These are phyloP conservation scores for Ilex asprella DNA, from an alignment of 257 asterid species.

Conservation along the genomic window DNA sequence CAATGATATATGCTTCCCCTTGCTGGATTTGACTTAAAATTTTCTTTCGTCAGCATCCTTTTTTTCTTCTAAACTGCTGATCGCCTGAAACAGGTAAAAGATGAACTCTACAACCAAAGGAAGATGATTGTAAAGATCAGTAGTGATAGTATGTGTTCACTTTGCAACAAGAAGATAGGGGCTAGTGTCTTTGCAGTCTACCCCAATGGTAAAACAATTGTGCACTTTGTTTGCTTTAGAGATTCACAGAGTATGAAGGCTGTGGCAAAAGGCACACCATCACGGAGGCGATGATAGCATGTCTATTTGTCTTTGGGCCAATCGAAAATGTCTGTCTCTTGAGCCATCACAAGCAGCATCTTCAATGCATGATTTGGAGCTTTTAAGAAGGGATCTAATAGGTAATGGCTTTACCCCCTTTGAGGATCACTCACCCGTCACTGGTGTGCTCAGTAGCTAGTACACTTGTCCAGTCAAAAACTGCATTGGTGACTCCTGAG, in stretches of 20 bases:
- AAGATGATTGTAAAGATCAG: slow-evolving; percentile 66
- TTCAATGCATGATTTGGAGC: too few relatives aligned
- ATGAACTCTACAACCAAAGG: slow-evolving; percentile 67
- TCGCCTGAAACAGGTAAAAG: slow-evolving; percentile 55
- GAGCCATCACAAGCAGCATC: too few relatives aligned
- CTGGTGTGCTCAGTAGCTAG: too few relatives aligned
- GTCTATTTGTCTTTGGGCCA: not conserved
- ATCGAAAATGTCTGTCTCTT: too few relatives aligned
- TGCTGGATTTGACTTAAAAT: not conserved
- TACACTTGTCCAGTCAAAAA: too few relatives aligned
- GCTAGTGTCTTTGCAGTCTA: slow-evolving; percentile 90
- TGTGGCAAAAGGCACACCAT: slow-evolving; percentile 44
- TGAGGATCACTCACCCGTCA: too few relatives aligned
- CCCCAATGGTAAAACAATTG: slow-evolving; percentile 84
- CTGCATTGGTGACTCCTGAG: too few relatives aligned
- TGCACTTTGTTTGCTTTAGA: slow-evolving; percentile 84
- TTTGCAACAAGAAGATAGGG: slow-evolving; percentile 91
- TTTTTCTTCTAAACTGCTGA: not conserved
- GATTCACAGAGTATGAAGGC: slow-evolving; percentile 93
- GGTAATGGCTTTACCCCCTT: too few relatives aligned
- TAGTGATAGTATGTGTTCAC: slow-evolving; percentile 79
- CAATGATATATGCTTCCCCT: not conserved
- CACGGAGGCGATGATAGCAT: slow-evolving; percentile 42
- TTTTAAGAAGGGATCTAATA: too few relatives aligned
- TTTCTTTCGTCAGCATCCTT: not conserved